Evolutionary conservation across 2,329 filamentous ascomycete species (phyloP), one percentile per base, ranked within the genome.

Genomic region (Colletotrichum sp.): DNA sequence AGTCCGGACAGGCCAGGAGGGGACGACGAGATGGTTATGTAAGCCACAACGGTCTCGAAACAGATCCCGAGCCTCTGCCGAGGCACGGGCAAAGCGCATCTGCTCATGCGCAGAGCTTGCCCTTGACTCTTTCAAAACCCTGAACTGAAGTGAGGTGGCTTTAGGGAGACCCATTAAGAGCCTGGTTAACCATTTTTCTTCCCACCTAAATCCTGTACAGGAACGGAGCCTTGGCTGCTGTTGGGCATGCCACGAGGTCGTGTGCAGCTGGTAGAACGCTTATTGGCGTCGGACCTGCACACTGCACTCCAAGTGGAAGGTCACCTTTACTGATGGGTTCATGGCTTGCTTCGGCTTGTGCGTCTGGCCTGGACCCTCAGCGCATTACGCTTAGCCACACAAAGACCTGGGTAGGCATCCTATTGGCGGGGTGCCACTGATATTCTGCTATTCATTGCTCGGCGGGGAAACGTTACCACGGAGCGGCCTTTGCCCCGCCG

Each of bases 311-410:
- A 21, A 30, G 24, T 56, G 43, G 56, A 58, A 56, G 56, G 30
- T 24, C 32, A 34, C 10, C 32, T 58, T 16, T 18, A 13, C 34
- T 28, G 52, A 52, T n/a, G 55, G 70, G 30, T 59, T 34, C 36
- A 59, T 63, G 71, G 71, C 52, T 73, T 70, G 58, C 66, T n/a
- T 70, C 71, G 71, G 71, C 66, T 58, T 58, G 66, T 43, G 63
- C 66, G 66, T 26, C 21, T 26, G 55, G 12, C 69, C 58, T 32
- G 63, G 63, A 28, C 26, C 32, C 43, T 28, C 18, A 63, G 18
- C 30, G 61, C 55, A 61, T 48, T 38, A 63, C 61, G 43, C 43
- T 48, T n/a, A 48, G 43, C 43, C 43, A 48, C 38, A n/a, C 10
- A 48, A 48, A 10, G 18, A n/a, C 38, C 16, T 34, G 32, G 32